Percentiles rank a stretch among this genome's conserved stretches.
Conservation (phyloP, 2,329 filamentous ascomycete genomes). For the Myriosclerotinia duriaeana region DNA sequence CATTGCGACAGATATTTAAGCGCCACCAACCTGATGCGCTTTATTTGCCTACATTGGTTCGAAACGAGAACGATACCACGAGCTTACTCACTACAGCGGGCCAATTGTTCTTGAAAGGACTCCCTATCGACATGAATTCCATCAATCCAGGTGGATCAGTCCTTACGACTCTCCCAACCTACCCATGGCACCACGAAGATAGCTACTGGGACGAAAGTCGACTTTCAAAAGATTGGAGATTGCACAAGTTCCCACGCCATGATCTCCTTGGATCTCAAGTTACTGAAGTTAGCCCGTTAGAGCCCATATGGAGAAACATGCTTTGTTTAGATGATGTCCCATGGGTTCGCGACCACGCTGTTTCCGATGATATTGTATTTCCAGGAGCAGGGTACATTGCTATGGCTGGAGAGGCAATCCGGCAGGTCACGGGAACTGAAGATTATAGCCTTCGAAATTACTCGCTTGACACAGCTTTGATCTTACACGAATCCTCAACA, state of each 20-base stretch:
- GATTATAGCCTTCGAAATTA: neutral
- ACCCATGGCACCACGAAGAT: constrained; percentile 53
- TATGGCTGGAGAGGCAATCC: neutral
- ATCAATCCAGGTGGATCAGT: neutral
- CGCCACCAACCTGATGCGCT: neutral
- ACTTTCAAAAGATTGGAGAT: constrained; percentile 44
- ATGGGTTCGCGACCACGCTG: constrained; percentile 1
- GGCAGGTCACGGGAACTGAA: neutral
- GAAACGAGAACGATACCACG: neutral
- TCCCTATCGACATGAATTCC: neutral
- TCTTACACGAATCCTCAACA: neutral
- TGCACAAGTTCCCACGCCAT: neutral
- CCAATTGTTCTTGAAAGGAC: neutral
- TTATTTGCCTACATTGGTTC: neutral
- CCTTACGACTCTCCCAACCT: constrained; percentile 49
- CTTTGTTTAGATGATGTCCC: neutral
- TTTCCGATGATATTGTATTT: neutral
- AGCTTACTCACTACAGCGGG: neutral
- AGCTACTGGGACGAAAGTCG: constrained; percentile 54
- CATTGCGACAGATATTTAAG: neutral
- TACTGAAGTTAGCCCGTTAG: neutral
- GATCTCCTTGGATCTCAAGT: neutral
- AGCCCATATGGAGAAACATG: constrained; percentile 32
- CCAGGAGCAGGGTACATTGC: neutral
- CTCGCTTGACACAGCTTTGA: neutral